Base-by-base conservation (phyloP, 2,329 filamentous ascomycete genomes). In the Emmonsiellopsis sp. region DNA sequence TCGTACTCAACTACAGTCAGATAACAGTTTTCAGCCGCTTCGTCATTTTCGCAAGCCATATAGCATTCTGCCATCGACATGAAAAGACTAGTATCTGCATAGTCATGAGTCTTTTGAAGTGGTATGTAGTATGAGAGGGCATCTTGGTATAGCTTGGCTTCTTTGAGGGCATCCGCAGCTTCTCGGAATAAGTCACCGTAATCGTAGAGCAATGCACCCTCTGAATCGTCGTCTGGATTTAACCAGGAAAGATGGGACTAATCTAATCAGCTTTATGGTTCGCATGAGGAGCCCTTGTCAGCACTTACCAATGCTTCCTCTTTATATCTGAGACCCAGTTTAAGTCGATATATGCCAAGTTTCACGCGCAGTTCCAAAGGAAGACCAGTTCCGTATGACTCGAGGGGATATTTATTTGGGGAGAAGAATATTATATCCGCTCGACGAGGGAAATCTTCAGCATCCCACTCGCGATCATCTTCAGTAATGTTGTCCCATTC, bases 401-500 rank as follows among this genome's bases (percentile, higher is more conserved):
- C 74, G 3, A 71, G 63, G 1, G 78, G 73, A 64, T 81, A 82
- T 44, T 69, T 70, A 2, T 71, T 77, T 4, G 77, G 73, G 7
- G 76, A 69, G 65, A 86, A 95, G 1, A 79, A 79, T 2, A 79
- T 68, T 5, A 87, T 77, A 54, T 77, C 69, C 2, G 74, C 67
- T 54, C 91, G 83, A 56, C 93, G 75, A 10, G 80, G 84, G 17
- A 78, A 75, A 63, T 89, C 82, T 44, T 84, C 79, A 5, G 80
- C 70, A 66, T 98, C 93, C 82, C 90, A 98, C 70, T 98, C 93
- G 53, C 90, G 80, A 66, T 95, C 90, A 65, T 96, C 88, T 5
- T 81, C 75, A 33, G 79, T 74, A 58, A 79, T 77, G 7, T 77
- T 66, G 54, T 94, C 86, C 93, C 93, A 98, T 62, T 83, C 88